phyloP scores from a whole-genome alignment of 2,329 filamentous ascomycete species.

The Beauveria australis region DNA sequence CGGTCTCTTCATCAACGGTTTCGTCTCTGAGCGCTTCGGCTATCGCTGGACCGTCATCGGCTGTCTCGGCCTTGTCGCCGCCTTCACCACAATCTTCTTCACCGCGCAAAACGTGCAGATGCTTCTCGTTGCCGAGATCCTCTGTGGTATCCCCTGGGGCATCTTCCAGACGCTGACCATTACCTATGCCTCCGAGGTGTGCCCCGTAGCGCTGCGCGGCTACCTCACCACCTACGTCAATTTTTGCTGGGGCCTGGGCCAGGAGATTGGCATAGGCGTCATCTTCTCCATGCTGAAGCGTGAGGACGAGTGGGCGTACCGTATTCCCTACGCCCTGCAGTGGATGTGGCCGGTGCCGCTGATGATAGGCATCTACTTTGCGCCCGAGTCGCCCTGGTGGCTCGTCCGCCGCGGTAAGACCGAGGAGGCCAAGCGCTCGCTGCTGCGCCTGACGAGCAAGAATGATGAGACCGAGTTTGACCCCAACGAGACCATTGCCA shows the following conservation, averaged over 20 bases:
- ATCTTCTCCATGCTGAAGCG: slow-evolving; percentile 60
- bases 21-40: slow-evolving; percentile 58
- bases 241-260: slow-evolving; percentile 70
- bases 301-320: slow-evolving; percentile 59
- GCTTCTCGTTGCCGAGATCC: slow-evolving; percentile 52
- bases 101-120: slow-evolving; percentile 52
- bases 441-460: slow-evolving; percentile 56
- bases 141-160: slow-evolving; percentile 56
- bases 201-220: slow-evolving; percentile 62
- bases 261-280: slow-evolving; percentile 65
- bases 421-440: slow-evolving; percentile 57
- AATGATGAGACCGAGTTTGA: slow-evolving; percentile 64
- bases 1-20: slow-evolving; percentile 58
- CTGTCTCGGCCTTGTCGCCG: slow-evolving; percentile 44
- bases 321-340: slow-evolving; percentile 64
- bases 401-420: slow-evolving; percentile 59
- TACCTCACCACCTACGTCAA: slow-evolving; percentile 69
- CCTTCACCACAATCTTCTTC: slow-evolving; percentile 57
- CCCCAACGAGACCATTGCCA: slow-evolving; percentile 75
- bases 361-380: slow-evolving; percentile 56
- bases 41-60: slow-evolving; percentile 57
- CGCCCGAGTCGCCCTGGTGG: slow-evolving; percentile 68
- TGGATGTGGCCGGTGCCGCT: slow-evolving; percentile 72
- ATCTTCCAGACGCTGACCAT: slow-evolving; percentile 51
- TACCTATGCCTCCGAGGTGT: slow-evolving; percentile 65